These are phyloP conservation scores for Trichosporon inkin DNA, from an alignment of 1,284 basidiomycete species.

Conservation along the genomic window DNA sequence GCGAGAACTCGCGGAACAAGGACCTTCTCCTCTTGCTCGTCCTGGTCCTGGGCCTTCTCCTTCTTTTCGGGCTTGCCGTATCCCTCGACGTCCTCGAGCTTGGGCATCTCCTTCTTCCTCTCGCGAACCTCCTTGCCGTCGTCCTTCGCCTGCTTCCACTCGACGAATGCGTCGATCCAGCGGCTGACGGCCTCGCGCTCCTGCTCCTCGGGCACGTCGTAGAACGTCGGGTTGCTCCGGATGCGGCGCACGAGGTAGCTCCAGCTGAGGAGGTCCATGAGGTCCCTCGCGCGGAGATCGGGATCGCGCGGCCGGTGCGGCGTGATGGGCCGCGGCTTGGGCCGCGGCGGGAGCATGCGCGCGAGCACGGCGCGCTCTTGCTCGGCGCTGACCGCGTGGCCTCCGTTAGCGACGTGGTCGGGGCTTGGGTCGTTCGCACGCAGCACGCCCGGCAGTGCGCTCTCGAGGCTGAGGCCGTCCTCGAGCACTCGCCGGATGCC, in stretches of 20 bases:
- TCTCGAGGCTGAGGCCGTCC: constrained; percentile 85
- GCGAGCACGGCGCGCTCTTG: constrained; percentile 9
- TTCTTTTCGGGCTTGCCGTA: neutral
- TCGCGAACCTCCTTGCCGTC: constrained; percentile 12
- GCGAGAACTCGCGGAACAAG: neutral
- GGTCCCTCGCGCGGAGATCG: constrained; percentile 61
- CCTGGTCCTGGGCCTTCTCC: constrained; percentile 3
- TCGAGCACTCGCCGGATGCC: constrained; percentile 75
- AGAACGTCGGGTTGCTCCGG: constrained; percentile 79
- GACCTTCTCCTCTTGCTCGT: neutral
- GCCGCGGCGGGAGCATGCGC: constrained; percentile 29
- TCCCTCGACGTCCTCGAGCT: constrained; percentile 5
- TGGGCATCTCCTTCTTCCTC: neutral
- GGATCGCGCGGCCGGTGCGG: constrained; percentile 29
- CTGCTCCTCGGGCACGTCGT: constrained; percentile 57
- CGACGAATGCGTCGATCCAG: constrained; percentile 59
- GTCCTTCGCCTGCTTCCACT: neutral
- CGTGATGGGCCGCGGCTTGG: constrained; percentile 26
- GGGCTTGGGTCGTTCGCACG: constrained; percentile 32
- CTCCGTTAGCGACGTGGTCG: constrained; percentile 34
- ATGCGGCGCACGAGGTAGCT: constrained; percentile 74
- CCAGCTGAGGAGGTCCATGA: constrained; percentile 71
- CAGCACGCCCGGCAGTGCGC: constrained; percentile 56
- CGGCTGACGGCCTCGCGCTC: constrained; percentile 62
- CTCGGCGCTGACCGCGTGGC: neutral